Evolutionary conservation across 192 early-diverging fungal genomes (phyloP).

Genomic region (Coemansia sp.): DNA sequence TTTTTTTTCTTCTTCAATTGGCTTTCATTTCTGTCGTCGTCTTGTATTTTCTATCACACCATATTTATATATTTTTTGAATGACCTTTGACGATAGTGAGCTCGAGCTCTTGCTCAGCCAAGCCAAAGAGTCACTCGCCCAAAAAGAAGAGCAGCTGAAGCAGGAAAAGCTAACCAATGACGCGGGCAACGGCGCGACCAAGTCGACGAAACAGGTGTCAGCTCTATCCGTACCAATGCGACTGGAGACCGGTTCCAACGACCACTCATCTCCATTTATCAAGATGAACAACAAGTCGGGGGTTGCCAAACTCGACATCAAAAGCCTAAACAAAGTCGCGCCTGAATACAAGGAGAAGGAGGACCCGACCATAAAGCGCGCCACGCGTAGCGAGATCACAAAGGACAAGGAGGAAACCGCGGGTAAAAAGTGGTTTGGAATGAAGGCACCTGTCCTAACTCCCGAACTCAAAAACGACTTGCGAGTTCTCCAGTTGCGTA

Average conservation of each 20-base stretch:
- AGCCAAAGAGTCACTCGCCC: slow-evolving; percentile 31
- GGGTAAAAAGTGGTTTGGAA: slow-evolving; percentile 82
- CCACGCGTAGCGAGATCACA: slow-evolving; percentile 17
- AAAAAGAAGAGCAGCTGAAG: slow-evolving; percentile 15
- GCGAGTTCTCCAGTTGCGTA: slow-evolving; percentile 81
- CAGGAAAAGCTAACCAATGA: neutral
- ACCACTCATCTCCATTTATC: slow-evolving; percentile 7
- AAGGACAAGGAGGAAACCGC: slow-evolving; percentile 34
- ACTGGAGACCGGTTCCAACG: slow-evolving; percentile 12
- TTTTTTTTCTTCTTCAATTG: neutral
- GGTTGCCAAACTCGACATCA: slow-evolving; percentile 24
- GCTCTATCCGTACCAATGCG: slow-evolving; percentile 38
- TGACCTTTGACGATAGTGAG: slow-evolving; percentile 28
- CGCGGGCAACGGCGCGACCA: neutral
- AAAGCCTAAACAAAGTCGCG: slow-evolving; percentile 2
- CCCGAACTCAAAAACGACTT: slow-evolving; percentile 89
- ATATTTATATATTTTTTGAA: neutral
- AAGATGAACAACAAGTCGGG: slow-evolving; percentile 30
- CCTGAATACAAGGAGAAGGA: slow-evolving; percentile 1
- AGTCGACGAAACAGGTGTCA: neutral
- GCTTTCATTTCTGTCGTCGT: neutral
- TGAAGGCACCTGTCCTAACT: slow-evolving; percentile 83
- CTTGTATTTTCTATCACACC: slow-evolving; percentile 1
- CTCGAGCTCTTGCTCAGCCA: slow-evolving; percentile 44
- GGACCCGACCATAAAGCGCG: slow-evolving; percentile 47